phyloP scores from a whole-genome alignment of 177 flowering plant species.

The Vitis hybrid region DNA sequence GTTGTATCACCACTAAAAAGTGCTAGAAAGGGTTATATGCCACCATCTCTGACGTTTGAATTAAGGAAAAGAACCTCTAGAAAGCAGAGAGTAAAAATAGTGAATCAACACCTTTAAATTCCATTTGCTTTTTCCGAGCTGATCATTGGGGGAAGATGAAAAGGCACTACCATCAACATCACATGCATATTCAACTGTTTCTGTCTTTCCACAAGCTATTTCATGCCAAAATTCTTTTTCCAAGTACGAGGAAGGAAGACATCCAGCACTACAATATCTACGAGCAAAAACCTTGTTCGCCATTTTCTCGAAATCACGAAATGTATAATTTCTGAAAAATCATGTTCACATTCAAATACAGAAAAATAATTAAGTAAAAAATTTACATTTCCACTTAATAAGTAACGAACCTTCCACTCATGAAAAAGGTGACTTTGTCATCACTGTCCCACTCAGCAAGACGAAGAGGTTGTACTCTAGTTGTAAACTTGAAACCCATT shows the following conservation, averaged over 20 bases:
- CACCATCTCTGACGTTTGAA: too few relatives aligned
- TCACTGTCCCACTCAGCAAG: constrained; percentile 90
- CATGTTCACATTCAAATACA: constrained; percentile 22
- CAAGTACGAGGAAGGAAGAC: constrained; percentile 82
- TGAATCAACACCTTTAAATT: constrained; percentile 79
- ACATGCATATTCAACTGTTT: constrained; percentile 95
- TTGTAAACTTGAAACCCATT: constrained; percentile 85
- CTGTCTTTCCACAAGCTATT: constrained; percentile 85
- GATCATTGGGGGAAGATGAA: constrained; percentile 83
- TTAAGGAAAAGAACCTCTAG: neutral
- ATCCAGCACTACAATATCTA: constrained; percentile 81
- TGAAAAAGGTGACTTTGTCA: constrained; percentile 85
- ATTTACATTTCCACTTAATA: neutral
- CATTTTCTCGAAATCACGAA: constrained; percentile 96
- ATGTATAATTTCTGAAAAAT: constrained; percentile 83
- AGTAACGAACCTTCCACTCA: constrained; percentile 85
- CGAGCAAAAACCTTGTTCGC: constrained; percentile 97
- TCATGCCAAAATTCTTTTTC: constrained; percentile 99
- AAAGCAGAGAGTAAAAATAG: constrained; percentile 5
- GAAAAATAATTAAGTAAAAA: constrained; percentile 2
- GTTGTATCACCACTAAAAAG: too few relatives aligned
- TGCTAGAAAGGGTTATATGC: too few relatives aligned
- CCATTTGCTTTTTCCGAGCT: constrained; percentile 95
- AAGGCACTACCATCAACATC: constrained; percentile 99
- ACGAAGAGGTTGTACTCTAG: constrained; percentile 94